Conservation (phyloP, 2,329 filamentous ascomycete species). For the Exophiala spinifera region DNA sequence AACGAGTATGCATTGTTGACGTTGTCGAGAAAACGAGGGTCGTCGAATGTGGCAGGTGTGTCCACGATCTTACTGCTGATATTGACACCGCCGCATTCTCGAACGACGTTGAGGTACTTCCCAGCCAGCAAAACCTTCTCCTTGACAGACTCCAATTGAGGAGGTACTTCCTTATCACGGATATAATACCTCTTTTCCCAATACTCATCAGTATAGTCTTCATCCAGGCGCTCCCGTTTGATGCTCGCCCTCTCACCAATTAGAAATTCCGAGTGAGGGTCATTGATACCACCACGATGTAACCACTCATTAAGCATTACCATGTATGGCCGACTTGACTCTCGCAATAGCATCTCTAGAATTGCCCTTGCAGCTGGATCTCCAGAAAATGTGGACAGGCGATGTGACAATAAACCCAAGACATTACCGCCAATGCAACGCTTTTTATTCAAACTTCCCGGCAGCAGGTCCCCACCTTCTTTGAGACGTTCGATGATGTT, state of each 20-base stretch:
- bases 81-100: conserved; percentile 94
- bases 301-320: conserved; percentile 98
- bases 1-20: conserved; percentile 93
- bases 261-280: conserved; percentile 89
- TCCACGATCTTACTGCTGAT: conserved; percentile 79
- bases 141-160: conserved; percentile 84
- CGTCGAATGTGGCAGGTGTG: conserved; percentile 89
- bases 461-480: conserved; percentile 77
- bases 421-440: conserved; percentile 96
- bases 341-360: conserved; percentile 75
- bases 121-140: conserved; percentile 93
- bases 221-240: conserved; percentile 80
- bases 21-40: conserved; percentile 88
- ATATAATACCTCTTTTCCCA: conserved; percentile 98
- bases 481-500: conserved; percentile 87
- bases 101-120: conserved; percentile 96
- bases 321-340: conserved; percentile 94
- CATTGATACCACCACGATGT: conserved; percentile 90
- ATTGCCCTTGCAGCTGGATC: conserved; percentile 83
- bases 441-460: conserved; percentile 80
- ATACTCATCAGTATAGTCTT: conserved; percentile 98
- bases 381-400: conserved; percentile 85
- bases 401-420: conserved; percentile 79
- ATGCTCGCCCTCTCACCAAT: conserved; percentile 97
- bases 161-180: conserved; percentile 83